A percentile compares a stretch with the other conserved stretches of the same genome.
Conservation (phyloP, 1,139 yeast species). For the Saccharomyces hybrid region DNA sequence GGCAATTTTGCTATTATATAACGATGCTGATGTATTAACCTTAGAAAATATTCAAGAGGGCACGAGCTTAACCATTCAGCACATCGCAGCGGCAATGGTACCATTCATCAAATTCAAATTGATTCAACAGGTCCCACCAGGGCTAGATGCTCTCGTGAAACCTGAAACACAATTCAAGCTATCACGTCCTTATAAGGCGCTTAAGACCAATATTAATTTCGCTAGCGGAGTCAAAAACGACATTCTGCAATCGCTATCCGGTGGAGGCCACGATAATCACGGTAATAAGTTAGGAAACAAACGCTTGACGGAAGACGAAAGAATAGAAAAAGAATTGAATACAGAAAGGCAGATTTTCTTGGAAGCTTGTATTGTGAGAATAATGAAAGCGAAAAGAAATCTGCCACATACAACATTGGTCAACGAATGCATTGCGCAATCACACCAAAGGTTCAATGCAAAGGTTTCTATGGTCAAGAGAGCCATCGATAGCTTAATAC, state of each 20-base stretch:
- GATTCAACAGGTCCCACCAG: conserved; percentile 56
- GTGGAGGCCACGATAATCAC: conserved; percentile 5
- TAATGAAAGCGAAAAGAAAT: conserved; percentile 87
- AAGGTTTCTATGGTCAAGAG: conserved; percentile 78
- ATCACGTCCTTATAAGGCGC: conserved; percentile 76
- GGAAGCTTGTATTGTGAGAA: conserved; percentile 90
- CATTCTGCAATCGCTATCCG: conserved; percentile 13
- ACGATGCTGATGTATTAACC: conserved; percentile 46
- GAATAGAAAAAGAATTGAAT: conserved; percentile 75
- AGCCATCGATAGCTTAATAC: conserved; percentile 79
- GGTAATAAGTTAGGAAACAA: conserved; percentile 8
- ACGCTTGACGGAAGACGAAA: conserved; percentile 52
- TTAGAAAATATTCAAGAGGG: conserved; percentile 53
- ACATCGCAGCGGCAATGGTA: conserved; percentile 64
- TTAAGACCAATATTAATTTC: conserved; percentile 77
- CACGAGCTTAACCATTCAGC: conserved; percentile 60
- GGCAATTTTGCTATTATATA: conserved; percentile 75
- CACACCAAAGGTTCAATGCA: conserved; percentile 79
- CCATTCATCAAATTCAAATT: conserved; percentile 78
- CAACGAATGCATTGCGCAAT: conserved; percentile 83
- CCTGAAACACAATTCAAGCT: conserved; percentile 60
- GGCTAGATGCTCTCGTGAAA: conserved; percentile 39
- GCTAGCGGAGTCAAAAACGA: conserved; percentile 78
- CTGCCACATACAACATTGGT: conserved; percentile 73
- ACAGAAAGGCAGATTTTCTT: conserved; percentile 80